Conservation (phyloP, 1,284 basidiomycete species). For the Apiotrichum siamense region DNA sequence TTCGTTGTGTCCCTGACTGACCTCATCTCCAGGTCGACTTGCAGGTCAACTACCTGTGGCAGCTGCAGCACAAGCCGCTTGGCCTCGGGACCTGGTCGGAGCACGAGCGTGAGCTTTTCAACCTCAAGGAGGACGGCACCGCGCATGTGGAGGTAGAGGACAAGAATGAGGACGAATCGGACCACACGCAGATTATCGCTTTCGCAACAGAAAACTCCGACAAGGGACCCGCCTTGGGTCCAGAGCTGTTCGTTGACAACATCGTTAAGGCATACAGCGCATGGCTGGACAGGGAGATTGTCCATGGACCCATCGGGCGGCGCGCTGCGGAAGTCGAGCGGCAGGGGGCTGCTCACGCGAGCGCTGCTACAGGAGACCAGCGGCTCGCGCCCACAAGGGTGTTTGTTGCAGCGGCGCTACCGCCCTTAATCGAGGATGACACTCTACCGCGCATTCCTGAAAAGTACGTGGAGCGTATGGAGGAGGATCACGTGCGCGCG, state of each 20-base stretch:
- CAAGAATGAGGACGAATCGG: not conserved
- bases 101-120: not conserved
- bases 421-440: constrained; percentile 39
- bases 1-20: not conserved
- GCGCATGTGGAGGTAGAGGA: not conserved
- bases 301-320: constrained; percentile 36
- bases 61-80: constrained; percentile 37
- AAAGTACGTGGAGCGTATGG: constrained; percentile 38
- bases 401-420: constrained; percentile 34
- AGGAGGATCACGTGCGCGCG: constrained; percentile 17
- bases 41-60: constrained; percentile 45
- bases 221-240: constrained; percentile 37
- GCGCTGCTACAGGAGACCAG: not conserved
- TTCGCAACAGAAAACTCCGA: constrained; percentile 35
- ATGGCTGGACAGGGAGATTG: constrained; percentile 37
- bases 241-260: constrained; percentile 31
- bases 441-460: constrained; percentile 35
- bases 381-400: constrained; percentile 18
- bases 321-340: constrained; percentile 10
- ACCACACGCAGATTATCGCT: constrained; percentile 22
- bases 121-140: not conserved
- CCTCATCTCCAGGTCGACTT: constrained; percentile 34
- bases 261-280: constrained; percentile 31
- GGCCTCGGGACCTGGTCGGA: constrained; percentile 21
- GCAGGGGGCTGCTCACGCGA: not conserved